These are phyloP conservation scores for Chimonanthus salicifolius DNA, from an alignment of 164 flowering plant genomes.

Conservation along the genomic window DNA sequence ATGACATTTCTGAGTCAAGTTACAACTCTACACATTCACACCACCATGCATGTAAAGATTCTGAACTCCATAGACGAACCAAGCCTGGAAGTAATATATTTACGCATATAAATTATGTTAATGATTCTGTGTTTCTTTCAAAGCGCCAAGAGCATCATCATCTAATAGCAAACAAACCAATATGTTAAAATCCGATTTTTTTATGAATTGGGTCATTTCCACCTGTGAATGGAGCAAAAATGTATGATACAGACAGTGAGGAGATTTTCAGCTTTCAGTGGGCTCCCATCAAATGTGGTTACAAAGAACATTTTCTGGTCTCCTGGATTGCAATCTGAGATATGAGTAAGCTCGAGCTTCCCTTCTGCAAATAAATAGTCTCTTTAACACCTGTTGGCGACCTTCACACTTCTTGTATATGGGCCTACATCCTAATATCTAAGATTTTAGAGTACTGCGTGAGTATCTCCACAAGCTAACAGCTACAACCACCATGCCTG, in stretches of 20 bases:
- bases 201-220: background rate
- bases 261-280: background rate
- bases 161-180: background rate
- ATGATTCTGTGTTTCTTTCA: background rate
- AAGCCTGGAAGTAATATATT: too few relatives aligned
- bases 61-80: too few relatives aligned
- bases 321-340: too few relatives aligned
- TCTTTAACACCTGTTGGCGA: background rate
- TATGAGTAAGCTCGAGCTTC: too few relatives aligned
- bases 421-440: background rate
- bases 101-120: background rate
- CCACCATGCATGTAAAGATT: too few relatives aligned
- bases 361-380: background rate
- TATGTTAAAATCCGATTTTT: background rate
- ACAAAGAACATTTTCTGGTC: background rate
- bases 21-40: too few relatives aligned
- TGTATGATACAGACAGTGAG: background rate
- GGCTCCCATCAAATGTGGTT: background rate
- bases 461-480: slow-evolving; percentile 63
- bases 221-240: background rate
- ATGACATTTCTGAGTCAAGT: too few relatives aligned
- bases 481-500: slow-evolving; percentile 42
- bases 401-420: background rate
- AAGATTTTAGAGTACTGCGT: slow-evolving; percentile 30
- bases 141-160: too few relatives aligned